phyloP scores from a whole-genome alignment of 2,329 filamentous ascomycete species.

The Cytospora piceae region DNA sequence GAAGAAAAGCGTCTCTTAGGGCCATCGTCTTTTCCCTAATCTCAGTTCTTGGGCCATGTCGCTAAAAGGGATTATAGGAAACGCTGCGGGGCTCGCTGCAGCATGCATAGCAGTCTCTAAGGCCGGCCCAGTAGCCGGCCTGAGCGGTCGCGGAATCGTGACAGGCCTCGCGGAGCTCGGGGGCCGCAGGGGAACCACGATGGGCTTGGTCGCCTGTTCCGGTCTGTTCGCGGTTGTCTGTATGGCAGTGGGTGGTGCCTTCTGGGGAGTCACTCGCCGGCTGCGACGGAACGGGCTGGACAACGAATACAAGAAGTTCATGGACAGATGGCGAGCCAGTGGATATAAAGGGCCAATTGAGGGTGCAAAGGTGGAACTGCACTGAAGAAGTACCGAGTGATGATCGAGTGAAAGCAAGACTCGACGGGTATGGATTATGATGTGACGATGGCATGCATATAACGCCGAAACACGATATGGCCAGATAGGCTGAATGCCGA shows the following conservation, averaged over 20 bases:
- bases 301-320: not conserved
- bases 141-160: not conserved
- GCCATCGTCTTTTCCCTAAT: too few relatives aligned
- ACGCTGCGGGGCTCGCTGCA: not conserved
- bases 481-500: too few relatives aligned
- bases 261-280: not conserved
- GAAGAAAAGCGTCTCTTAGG: too few relatives aligned
- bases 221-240: not conserved
- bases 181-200: not conserved
- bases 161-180: not conserved
- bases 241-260: slow-evolving; percentile 1
- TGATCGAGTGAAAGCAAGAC: not conserved
- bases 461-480: not conserved
- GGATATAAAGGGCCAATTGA: not conserved
- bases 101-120: not conserved
- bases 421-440: not conserved
- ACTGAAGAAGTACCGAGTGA: slow-evolving; percentile 44
- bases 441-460: not conserved
- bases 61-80: not conserved
- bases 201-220: not conserved
- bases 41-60: not conserved
- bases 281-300: slow-evolving; percentile 1
- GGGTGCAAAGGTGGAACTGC: not conserved
- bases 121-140: not conserved
- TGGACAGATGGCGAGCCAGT: not conserved